A percentile compares a stretch with the other conserved stretches of the same genome.
Evolutionary conservation across 108 stramenopile species (phyloP).

Genomic region (Discostella pseudostelligera): DNA sequence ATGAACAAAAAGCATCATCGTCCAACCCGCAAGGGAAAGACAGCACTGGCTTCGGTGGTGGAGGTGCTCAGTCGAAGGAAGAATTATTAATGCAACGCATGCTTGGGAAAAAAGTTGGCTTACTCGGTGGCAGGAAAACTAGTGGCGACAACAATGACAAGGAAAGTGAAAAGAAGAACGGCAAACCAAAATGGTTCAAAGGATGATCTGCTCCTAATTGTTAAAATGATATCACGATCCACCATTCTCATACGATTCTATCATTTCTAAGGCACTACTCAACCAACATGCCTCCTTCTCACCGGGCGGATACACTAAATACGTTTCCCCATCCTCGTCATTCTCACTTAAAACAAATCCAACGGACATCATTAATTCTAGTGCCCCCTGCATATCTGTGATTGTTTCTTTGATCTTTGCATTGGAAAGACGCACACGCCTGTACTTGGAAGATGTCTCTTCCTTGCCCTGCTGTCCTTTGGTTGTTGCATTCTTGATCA

Average conservation of each 20-base stretch:
- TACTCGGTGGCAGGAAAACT: conserved; percentile 17
- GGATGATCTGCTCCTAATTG: neutral
- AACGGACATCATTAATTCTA: conserved; percentile 68
- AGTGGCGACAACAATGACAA: conserved; percentile 13
- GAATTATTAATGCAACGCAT: conserved; percentile 48
- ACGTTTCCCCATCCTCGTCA: conserved; percentile 63
- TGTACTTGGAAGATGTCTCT: conserved; percentile 64
- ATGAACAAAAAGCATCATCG: conserved; percentile 6
- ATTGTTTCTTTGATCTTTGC: conserved; percentile 78
- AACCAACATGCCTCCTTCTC: conserved; percentile 54
- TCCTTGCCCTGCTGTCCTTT: conserved; percentile 64
- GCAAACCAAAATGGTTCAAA: conserved; percentile 51
- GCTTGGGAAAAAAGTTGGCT: conserved; percentile 34
- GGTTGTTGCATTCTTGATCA: conserved; percentile 77
- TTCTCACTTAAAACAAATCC: conserved; percentile 69
- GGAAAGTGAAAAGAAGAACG: conserved; percentile 30
- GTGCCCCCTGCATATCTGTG: conserved; percentile 63
- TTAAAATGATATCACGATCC: neutral
- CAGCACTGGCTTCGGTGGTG: conserved; percentile 6
- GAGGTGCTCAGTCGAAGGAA: conserved; percentile 34
- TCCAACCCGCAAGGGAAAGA: neutral
- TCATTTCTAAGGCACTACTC: conserved; percentile 43
- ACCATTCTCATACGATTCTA: conserved; percentile 57
- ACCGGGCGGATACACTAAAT: conserved; percentile 66
- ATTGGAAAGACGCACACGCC: conserved; percentile 72